Evolutionary conservation across 108 stramenopile genomes (phyloP), one percentile per base, ranked within the genome.

Genomic region (Cafeteria roenbergensis): DNA sequence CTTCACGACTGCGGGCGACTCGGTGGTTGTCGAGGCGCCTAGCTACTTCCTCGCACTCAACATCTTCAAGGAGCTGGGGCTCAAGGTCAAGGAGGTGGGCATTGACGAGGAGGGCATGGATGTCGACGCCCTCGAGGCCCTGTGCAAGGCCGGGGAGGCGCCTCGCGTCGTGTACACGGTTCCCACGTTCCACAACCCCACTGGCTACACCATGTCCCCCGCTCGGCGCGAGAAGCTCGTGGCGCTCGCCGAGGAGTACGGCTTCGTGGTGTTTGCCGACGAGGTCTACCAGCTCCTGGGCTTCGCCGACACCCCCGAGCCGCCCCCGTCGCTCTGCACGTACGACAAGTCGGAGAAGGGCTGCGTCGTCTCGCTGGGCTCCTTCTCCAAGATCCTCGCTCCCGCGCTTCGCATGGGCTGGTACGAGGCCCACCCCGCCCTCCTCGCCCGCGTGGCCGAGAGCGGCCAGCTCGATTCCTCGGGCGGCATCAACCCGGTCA

Each of bases 361-460:
- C 31, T 26, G 31, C 59, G 55, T 65, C 22, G 8, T 53, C 36
- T 51, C 58, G 27, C 17, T 70, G 62, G 63, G 55, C 0, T 71
- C 71, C 42, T 71, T 71, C 65, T 32, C 62, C 48, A 71, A 71
- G 71, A 66, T 71, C 17, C 71, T 71, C 21, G 64, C 64, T 1
- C 71, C 71, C 9, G 64, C 59, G 20, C 66, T 71, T n/a, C 52
- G 71, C n/a, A 34, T 63, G 27, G 71, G 71, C 32, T 71, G 65
- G 65, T 1, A 66, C 4, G 51, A 66, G 64, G 56, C 35, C 36
- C 25, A 30, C 32, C 20, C 27, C 25, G 9, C 4, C 27, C 17
- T 71, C 30, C 38, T 67, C 34, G 51, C 25, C n/a, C 22, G 31
- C 33, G 2, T 71, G 9, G 24, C 31, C 32, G 33, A 21, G 3